Base-by-base conservation (phyloP, 495 filamentous ascomycete genomes). In the Aspergillus leporis region DNA sequence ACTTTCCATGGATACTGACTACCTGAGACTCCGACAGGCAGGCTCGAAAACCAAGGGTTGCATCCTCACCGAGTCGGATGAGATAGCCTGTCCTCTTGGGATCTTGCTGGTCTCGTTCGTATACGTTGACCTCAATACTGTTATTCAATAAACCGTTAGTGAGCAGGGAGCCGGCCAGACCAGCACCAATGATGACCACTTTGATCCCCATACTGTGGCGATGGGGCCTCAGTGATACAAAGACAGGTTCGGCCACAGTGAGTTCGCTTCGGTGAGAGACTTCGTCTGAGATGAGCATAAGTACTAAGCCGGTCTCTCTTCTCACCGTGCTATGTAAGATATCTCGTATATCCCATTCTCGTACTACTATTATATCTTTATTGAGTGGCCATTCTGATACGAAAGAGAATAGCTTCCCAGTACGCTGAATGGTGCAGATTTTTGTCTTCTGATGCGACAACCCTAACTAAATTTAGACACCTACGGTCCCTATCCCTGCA, bases 151-250 rank as follows among this genome's bases (percentile, higher is more conserved):
- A 8, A 10, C 43, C 43, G 43, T 47, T 47, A 7, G 43, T 19
- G 2, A 47, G 43, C 4, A 47, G 19, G 23, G 43, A 47, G 43
- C 43, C 43, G 3, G 43, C 43, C 10, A 23, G 43, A 23, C 43
- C 43, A 14, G 43, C 43, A n/a, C 43, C 43, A n/a, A 47, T 47
- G 23, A 47, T 23, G 43, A 47, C 16, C 19, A 47, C 43, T 23
- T 14, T 22, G 43, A 47, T 5, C 1, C 43, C 43, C 43, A 47
- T 47, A 3, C 5, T n/a, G 2, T 14, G n/a, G 6, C 14, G 13
- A n/a, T 19, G 18, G 16, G 38, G 18, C 4, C 13, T 43, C 9
- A 36, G 10, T 14, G 32, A 3, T 36, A 2, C 4, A 5, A 3
- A 36, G 32, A 36, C 13, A 1, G 13, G 32, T 9, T 36, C 8